Percentiles rank a stretch among this genome's conserved stretches.
These are phyloP conservation scores for Ustilago loliicola DNA, from an alignment of 1,284 basidiomycete species.

Conservation along the genomic window DNA sequence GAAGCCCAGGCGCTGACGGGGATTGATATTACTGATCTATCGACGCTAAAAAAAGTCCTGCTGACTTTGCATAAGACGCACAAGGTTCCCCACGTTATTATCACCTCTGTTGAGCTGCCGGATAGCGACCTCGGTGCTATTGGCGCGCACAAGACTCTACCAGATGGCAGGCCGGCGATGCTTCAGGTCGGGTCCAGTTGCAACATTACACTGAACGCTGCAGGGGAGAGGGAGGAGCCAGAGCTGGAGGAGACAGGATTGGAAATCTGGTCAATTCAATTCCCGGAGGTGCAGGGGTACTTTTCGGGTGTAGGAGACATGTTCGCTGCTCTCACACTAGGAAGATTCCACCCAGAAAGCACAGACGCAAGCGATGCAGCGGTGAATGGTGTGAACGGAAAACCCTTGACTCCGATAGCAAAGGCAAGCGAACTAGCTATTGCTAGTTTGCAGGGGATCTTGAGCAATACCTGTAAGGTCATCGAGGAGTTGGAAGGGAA, in stretches of 20 bases:
- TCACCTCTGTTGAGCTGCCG: constrained; percentile 81
- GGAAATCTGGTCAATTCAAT: constrained; percentile 76
- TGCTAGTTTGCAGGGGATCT: constrained; percentile 85
- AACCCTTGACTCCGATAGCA: constrained; percentile 75
- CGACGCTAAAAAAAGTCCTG: constrained; percentile 80
- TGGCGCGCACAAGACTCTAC: constrained; percentile 38
- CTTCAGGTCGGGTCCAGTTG: constrained; percentile 69
- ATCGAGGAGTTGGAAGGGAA: constrained; percentile 41
- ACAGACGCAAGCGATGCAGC: constrained; percentile 3
- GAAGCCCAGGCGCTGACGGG: constrained; percentile 81
- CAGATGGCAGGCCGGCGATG: constrained; percentile 58
- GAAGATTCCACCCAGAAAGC: constrained; percentile 76
- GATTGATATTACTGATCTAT: constrained; percentile 76
- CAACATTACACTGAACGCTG: constrained; percentile 40
- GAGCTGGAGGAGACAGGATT: constrained; percentile 9
- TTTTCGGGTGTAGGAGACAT: constrained; percentile 97
- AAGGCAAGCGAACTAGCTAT: constrained; percentile 75
- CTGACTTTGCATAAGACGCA: constrained; percentile 81
- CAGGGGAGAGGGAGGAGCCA: constrained; percentile 25
- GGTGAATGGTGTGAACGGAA: constrained; percentile 8
- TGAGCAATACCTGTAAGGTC: constrained; percentile 70
- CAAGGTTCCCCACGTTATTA: constrained; percentile 85
- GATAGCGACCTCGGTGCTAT: constrained; percentile 50
- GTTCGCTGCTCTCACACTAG: constrained; percentile 92
- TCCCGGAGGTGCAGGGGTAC: constrained; percentile 88